phyloP scores from a whole-genome alignment of 176 grass and related monocot species.

The Miscanthus lutarioriparius region DNA sequence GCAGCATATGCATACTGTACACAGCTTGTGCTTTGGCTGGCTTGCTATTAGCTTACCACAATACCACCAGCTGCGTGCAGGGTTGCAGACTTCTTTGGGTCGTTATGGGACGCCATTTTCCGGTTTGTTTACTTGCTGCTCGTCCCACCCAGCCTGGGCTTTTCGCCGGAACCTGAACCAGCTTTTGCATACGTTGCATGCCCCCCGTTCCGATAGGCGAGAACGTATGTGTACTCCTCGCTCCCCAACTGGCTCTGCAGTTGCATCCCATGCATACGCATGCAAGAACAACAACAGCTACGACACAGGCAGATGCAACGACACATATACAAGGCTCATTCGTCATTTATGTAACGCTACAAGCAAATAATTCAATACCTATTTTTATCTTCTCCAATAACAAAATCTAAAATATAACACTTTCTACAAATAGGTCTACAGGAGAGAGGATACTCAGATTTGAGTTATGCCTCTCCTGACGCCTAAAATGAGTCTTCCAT shows the following conservation, averaged over 20 bases:
- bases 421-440: too few relatives aligned
- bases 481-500: too few relatives aligned
- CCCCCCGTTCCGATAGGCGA: constrained; percentile 29
- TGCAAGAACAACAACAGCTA: constrained; percentile 47
- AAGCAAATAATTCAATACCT: too few relatives aligned
- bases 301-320: constrained; percentile 36
- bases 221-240: neutral
- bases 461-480: too few relatives aligned
- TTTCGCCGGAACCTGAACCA: neutral
- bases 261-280: neutral
- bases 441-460: too few relatives aligned
- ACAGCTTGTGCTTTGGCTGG: neutral
- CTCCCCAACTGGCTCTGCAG: neutral
- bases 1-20: neutral
- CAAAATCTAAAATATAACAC: too few relatives aligned
- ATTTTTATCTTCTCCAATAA: too few relatives aligned
- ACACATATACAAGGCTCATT: neutral
- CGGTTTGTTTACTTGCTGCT: constrained; percentile 42
- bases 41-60: neutral
- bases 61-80: neutral
- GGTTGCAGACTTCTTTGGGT: constrained; percentile 19
- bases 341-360: too few relatives aligned
- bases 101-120: constrained; percentile 28
- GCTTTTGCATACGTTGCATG: constrained; percentile 43
- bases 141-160: constrained; percentile 32